Evolutionary conservation across 257 asterid genomes (phyloP), one percentile per base, ranked within the genome.

Genomic region (Rhazya stricta): DNA sequence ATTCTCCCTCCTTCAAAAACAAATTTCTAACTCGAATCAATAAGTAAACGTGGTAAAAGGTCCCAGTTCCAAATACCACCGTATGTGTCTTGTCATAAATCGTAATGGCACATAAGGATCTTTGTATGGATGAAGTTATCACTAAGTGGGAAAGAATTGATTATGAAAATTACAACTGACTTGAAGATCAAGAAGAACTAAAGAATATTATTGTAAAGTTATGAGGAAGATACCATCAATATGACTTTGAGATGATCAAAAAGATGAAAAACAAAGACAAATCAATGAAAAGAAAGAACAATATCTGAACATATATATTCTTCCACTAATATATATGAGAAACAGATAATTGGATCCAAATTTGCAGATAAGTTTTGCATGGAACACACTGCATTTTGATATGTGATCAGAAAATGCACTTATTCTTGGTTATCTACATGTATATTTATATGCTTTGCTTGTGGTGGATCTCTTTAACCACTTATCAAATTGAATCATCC

Each of bases 251-350:
- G 19, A 5, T 50, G 21, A 15, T n/a, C 15, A 50, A 23, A 54
- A 54, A 23, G 30, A 7, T 54, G 29, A 30, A 61, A 30, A 32
- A 61, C 37, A 61, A 30, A 18, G 42, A 61, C 67, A 30, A 1
- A 18, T 61, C 67, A 30, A 4, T 61, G 41, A 61, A 30, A 61
- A 61, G 42, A 61, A 30, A 61, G 67, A 61, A 61, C 5, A 29
- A 61, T 61, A 61, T 61, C 67, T 61, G 67, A 61, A 61, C 32
- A n/a, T 61, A 61, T 61, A 61, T 61, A 30, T 61, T 61, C 67
- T 61, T 60, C 39, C 67, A 60, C 67, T 60, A 60, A 60, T 29
- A 6, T 60, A 30, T 25, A 21, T n/a, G 29, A 54, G 62, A 54
- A 54, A 21, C 13, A 54, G 3, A 54, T n/a, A 54, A 10, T 8